These are phyloP conservation scores for Boletellus emodensis DNA, from an alignment of 768 basidiomycete species.

Conservation along the genomic window DNA sequence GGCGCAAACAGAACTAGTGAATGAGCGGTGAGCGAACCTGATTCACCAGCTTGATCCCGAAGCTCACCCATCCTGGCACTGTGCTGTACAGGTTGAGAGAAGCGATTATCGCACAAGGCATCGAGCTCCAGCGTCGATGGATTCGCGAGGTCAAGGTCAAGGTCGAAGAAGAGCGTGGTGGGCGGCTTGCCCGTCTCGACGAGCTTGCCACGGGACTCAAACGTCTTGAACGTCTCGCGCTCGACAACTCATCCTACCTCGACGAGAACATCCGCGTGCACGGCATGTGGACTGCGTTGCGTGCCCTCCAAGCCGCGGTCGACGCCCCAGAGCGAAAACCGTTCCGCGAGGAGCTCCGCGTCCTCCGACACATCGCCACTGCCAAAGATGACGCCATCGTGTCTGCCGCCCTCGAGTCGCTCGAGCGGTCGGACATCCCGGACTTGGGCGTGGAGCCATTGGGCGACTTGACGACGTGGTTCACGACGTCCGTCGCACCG, in stretches of 20 bases:
- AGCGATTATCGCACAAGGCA: slow-evolving; percentile 93
- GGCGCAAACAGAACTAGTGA: slow-evolving; percentile 88
- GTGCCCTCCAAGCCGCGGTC: slow-evolving; percentile 68
- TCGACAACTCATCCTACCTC: slow-evolving; percentile 87
- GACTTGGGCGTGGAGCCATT: slow-evolving; percentile 85
- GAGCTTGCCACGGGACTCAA: slow-evolving; percentile 88
- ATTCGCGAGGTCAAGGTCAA: slow-evolving; percentile 93
- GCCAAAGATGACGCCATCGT: slow-evolving; percentile 70
- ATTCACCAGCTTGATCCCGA: background rate
- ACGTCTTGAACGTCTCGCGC: slow-evolving; percentile 83
- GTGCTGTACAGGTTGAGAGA: slow-evolving; percentile 68
- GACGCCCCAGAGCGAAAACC: slow-evolving; percentile 66
- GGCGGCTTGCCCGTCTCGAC: slow-evolving; percentile 90
- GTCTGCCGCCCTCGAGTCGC: slow-evolving; percentile 58
- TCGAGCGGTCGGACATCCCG: slow-evolving; percentile 69
- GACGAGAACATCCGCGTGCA: slow-evolving; percentile 93
- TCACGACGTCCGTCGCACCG: slow-evolving; percentile 76
- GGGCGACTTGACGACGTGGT: slow-evolving; percentile 89
- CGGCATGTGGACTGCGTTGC: slow-evolving; percentile 88
- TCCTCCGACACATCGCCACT: slow-evolving; percentile 68
- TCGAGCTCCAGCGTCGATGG: slow-evolving; percentile 96
- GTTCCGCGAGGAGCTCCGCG: slow-evolving; percentile 87
- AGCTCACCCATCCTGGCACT: background rate
- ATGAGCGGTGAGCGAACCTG: slow-evolving; percentile 69
- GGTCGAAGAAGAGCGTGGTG: slow-evolving; percentile 95